A percentile compares a stretch with the other conserved stretches of the same genome.
Evolutionary conservation across 306 rosid genomes (phyloP).

Genomic region (Ormosia emarginata): DNA sequence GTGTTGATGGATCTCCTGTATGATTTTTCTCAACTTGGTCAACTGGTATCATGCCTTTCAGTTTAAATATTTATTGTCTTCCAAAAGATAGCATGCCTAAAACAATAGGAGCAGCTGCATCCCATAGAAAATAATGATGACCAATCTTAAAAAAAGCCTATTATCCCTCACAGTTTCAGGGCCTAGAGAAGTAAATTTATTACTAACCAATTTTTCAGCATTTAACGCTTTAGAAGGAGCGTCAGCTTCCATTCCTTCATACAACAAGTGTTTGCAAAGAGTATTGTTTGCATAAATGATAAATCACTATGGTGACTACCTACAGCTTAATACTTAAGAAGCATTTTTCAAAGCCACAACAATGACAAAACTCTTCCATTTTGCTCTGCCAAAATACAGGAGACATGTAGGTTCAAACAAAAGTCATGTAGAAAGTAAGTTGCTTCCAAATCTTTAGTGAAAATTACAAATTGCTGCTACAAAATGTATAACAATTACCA

Average conservation of each 20-base stretch:
- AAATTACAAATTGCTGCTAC: background rate
- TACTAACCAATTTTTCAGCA: conserved; percentile 25
- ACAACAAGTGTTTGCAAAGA: conserved; percentile 24
- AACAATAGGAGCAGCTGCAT: conserved; percentile 30
- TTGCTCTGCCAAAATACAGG: conserved; percentile 18
- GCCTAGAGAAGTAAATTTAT: conserved; percentile 28
- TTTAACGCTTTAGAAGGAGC: conserved; percentile 32
- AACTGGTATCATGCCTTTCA: conserved; percentile 33
- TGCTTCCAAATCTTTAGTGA: conserved; percentile 7
- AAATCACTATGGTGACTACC: conserved; percentile 24
- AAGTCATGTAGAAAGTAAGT: background rate
- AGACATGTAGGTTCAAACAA: background rate
- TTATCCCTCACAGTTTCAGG: conserved; percentile 25
- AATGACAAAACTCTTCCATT: conserved; percentile 14
- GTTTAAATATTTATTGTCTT: conserved; percentile 23
- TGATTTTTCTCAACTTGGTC: conserved; percentile 45
- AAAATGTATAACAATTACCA: conserved; percentile 3
- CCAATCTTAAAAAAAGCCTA: conserved; percentile 32
- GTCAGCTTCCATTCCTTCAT: conserved; percentile 30
- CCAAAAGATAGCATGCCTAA: conserved; percentile 36
- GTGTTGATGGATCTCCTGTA: conserved; percentile 60
- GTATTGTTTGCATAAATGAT: conserved; percentile 24
- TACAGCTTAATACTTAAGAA: conserved; percentile 18
- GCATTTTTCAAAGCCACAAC: conserved; percentile 19
- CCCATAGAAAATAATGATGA: conserved; percentile 28